phyloP scores from a whole-genome alignment of 441 rosid species.

The Biscutella auriculata region DNA sequence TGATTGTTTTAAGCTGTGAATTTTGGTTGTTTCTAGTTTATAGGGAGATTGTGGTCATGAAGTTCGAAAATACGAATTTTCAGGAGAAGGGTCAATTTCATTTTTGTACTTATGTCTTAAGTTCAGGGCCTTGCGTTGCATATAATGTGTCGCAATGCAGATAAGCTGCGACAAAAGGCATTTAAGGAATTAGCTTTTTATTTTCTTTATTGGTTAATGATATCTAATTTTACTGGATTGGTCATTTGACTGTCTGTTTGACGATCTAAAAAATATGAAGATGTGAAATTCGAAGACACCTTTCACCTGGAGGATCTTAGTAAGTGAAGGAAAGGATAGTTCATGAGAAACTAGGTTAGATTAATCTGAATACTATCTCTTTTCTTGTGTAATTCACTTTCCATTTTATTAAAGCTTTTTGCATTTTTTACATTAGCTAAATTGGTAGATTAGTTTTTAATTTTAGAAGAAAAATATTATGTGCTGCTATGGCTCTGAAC shows the following conservation, averaged over 20 bases:
- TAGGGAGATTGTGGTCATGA: conserved; percentile 17
- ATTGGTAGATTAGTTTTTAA: not conserved
- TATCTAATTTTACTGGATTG: not conserved
- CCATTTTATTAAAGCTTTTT: not conserved
- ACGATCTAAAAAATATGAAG: not conserved
- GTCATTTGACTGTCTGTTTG: conserved; percentile 2
- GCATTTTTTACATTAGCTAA: not conserved
- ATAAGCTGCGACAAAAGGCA: not conserved
- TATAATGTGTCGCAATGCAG: too few species aligned
- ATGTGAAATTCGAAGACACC: not conserved
- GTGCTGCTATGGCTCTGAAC: not conserved
- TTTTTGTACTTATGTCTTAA: conserved; percentile 1
- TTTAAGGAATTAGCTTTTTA: conserved; percentile 2
- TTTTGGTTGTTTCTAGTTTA: conserved; percentile 5
- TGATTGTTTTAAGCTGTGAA: conserved; percentile 6
- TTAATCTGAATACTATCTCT: not conserved
- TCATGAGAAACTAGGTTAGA: not conserved
- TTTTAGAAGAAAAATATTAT: not conserved
- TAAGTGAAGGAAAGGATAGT: not conserved
- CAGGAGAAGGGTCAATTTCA: conserved; percentile 11
- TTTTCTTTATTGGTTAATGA: not conserved
- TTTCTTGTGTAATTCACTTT: not conserved
- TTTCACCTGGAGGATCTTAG: not conserved
- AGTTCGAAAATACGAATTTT: conserved; percentile 24
- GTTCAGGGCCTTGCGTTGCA: conserved; percentile 8